Percentiles rank a stretch among this genome's conserved stretches.
Conservation (phyloP, 805 yeast species). For the Zygosaccharomyces siamensis region DNA sequence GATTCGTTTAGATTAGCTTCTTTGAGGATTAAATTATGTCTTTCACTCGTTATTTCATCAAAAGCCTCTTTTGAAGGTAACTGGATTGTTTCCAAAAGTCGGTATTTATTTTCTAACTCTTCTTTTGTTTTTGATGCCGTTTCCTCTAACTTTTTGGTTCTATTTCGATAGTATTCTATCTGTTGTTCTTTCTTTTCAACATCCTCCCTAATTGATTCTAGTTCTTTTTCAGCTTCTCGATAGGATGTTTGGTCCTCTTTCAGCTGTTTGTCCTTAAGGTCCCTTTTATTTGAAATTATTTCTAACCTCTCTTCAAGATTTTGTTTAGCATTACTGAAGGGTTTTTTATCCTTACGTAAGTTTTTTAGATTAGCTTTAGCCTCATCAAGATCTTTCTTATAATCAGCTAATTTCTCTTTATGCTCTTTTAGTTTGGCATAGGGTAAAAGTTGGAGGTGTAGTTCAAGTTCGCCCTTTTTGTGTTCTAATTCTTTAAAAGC, state of each 20-base stretch:
- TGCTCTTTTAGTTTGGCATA: constrained; percentile 45
- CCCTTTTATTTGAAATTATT: constrained; percentile 10
- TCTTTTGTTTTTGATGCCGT: constrained; percentile 12
- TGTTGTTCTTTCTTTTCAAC: constrained; percentile 15
- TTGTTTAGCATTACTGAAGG: constrained; percentile 28
- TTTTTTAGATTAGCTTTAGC: constrained; percentile 29
- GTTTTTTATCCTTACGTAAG: constrained; percentile 25
- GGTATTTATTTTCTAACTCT: constrained; percentile 10
- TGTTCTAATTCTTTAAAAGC: constrained; percentile 43
- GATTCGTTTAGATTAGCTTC: constrained; percentile 15
- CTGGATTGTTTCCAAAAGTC: constrained; percentile 8
- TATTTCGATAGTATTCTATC: constrained; percentile 21
- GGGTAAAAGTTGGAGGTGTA: constrained; percentile 46
- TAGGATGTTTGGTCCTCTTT: constrained; percentile 11
- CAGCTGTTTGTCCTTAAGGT: constrained; percentile 14
- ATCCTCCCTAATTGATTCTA: constrained; percentile 19
- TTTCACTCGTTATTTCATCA: constrained; percentile 17
- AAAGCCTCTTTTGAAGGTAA: constrained; percentile 19
- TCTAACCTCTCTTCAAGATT: constrained; percentile 30
- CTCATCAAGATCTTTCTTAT: constrained; percentile 28
- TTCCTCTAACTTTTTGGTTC: constrained; percentile 19
- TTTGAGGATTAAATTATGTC: constrained; percentile 22
- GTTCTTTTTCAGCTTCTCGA: constrained; percentile 6
- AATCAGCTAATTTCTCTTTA: constrained; percentile 26
- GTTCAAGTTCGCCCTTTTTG: constrained; percentile 43